Evolutionary conservation across 208 protist genomes (phyloP), one percentile per base, ranked within the genome.

Genomic region (Phytomonas sp.): DNA sequence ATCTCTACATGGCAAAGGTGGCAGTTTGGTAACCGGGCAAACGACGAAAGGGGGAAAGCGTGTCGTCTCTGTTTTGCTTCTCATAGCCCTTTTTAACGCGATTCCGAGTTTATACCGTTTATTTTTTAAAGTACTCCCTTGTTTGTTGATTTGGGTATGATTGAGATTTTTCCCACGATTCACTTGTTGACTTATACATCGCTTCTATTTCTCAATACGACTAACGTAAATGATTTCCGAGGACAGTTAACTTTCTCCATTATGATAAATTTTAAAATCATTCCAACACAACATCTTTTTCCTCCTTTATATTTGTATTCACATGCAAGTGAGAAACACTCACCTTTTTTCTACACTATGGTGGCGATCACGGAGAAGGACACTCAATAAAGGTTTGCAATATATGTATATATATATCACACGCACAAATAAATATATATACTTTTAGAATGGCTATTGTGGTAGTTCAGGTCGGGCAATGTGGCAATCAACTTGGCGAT

Each of bases 401-500:
- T n/a, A n/a, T n/a, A n/a, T n/a, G n/a, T n/a, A n/a, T n/a, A n/a
- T n/a, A n/a, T n/a, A n/a, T n/a, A n/a, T n/a, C n/a, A n/a, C n/a
- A n/a, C n/a, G n/a, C n/a, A n/a, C n/a, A n/a, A n/a, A n/a, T n/a
- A n/a, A n/a, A n/a, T n/a, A n/a, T n/a, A n/a, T n/a, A n/a, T 62
- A 60, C 37, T 32, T 23, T 23, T 23, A 36, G 36, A 1, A 89
- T 93, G 85, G 83, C 91, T 4, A 73, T 93, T 23, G 77, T 96
- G 13, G 81, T 92, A 20, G 88, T 96, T 26, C 75, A 87, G 9
- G 81, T 96, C 5, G 91, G 91, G 3, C 91, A 96, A 70, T 96
- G 91, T 72, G 91, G 91, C 65, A 96, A 96, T 63, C 91, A 96
- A 75, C 79, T 96, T 31, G 88, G 85, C 53, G 91, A 93, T 63